phyloP scores from a whole-genome alignment of 768 basidiomycete species.

The Candolleomyces eurysporus region DNA sequence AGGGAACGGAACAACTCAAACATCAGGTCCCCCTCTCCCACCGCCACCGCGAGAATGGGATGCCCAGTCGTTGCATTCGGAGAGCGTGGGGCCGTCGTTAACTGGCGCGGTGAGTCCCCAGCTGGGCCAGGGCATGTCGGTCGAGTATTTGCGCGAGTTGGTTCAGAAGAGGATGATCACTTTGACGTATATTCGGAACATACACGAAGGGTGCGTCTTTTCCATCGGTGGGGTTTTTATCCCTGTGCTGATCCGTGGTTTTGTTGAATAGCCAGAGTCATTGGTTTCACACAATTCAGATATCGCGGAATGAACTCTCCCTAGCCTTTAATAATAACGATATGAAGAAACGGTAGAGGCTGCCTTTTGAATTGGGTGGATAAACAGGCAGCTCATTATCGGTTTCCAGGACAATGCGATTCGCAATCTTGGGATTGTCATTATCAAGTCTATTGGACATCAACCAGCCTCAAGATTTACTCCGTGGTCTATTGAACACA shows the following conservation, averaged over 20 bases:
- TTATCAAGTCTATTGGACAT: conserved; percentile 81
- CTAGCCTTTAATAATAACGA: conserved; percentile 68
- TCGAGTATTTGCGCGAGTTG: conserved; percentile 76
- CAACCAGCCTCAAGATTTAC: conserved; percentile 73
- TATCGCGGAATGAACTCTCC: conserved; percentile 72
- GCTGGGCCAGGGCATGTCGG: conserved; percentile 61
- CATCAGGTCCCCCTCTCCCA: conserved; percentile 33
- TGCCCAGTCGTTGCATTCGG: conserved; percentile 61
- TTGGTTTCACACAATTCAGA: conserved; percentile 87
- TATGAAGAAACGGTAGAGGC: conserved; percentile 71
- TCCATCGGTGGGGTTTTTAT: background rate
- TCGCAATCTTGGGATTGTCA: conserved; percentile 84
- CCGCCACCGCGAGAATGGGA: conserved; percentile 61
- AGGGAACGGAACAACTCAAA: conserved; percentile 40
- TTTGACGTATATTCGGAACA: conserved; percentile 79
- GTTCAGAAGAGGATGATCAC: conserved; percentile 85
- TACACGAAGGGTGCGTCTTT: conserved; percentile 76
- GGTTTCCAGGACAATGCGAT: conserved; percentile 66
- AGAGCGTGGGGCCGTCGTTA: conserved; percentile 33
- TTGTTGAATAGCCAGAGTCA: conserved; percentile 58
- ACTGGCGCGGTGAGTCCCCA: conserved; percentile 42
- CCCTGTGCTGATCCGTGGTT: conserved; percentile 6
- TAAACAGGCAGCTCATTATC: background rate
- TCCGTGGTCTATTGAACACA: conserved; percentile 69
- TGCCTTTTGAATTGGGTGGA: conserved; percentile 7